Evolutionary conservation across 2,329 filamentous ascomycete genomes (phyloP).

Genomic region (Helminthosporium solani): DNA sequence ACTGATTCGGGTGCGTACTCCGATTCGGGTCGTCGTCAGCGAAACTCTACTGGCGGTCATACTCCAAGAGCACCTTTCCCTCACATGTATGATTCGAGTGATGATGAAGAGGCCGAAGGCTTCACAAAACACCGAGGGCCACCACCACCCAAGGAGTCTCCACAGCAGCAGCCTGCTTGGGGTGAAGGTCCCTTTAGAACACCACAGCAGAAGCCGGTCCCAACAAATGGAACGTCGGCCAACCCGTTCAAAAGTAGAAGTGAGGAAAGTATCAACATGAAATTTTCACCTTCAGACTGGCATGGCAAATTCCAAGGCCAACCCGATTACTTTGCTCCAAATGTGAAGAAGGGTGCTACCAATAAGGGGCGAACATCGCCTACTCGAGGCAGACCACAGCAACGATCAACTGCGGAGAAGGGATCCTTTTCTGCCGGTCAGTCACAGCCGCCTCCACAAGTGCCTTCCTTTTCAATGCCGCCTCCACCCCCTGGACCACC

Average conservation of each 20-base stretch:
- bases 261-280: slow-evolving; percentile 52
- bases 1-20: slow-evolving; percentile 29
- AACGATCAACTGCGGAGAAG: slow-evolving; percentile 24
- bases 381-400: slow-evolving; percentile 29
- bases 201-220: slow-evolving; percentile 17
- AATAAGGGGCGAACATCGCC: slow-evolving; percentile 33
- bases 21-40: slow-evolving; percentile 33
- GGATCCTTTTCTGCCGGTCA: slow-evolving; percentile 16
- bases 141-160: slow-evolving; percentile 16
- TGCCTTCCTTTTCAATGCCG: slow-evolving; percentile 23
- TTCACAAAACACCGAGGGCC: slow-evolving; percentile 17
- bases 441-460: slow-evolving; percentile 20
- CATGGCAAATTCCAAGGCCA: slow-evolving; percentile 48
- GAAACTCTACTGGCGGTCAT: slow-evolving; percentile 26
- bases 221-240: slow-evolving; percentile 14
- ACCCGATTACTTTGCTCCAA: slow-evolving; percentile 46
- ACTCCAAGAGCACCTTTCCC: slow-evolving; percentile 21
- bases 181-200: slow-evolving; percentile 17
- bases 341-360: slow-evolving; percentile 24
- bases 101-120: slow-evolving; percentile 27
- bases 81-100: slow-evolving; percentile 36
- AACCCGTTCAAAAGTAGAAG: slow-evolving; percentile 47
- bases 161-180: slow-evolving; percentile 19
- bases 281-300: slow-evolving; percentile 50
- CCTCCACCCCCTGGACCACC: slow-evolving; percentile 35